phyloP scores from a whole-genome alignment of 768 basidiomycete genomes.

The Trametes coccinea region DNA sequence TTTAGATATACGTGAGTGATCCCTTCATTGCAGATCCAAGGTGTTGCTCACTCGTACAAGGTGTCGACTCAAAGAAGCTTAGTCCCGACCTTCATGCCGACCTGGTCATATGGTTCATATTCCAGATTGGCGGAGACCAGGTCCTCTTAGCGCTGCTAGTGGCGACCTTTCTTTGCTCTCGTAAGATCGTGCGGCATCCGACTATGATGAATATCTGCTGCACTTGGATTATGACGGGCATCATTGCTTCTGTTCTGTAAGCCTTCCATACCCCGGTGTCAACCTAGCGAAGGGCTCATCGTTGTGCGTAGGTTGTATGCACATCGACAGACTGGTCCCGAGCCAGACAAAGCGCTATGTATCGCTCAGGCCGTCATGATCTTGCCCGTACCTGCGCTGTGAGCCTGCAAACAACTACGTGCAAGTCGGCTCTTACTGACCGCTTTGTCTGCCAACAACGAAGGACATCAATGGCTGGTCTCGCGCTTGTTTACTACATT shows the following conservation, averaged over 20 bases:
- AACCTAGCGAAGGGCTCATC: neutral
- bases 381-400: conserved; percentile 26
- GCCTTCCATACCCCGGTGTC: conserved; percentile 16
- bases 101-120: conserved; percentile 43
- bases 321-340: conserved; percentile 35
- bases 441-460: too few species aligned
- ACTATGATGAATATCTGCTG: conserved; percentile 48
- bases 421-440: too few species aligned
- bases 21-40: too few species aligned
- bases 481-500: conserved; percentile 18
- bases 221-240: conserved; percentile 48
- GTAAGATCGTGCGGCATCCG: conserved; percentile 39
- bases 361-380: conserved; percentile 46
- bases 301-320: conserved; percentile 38
- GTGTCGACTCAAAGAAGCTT: conserved; percentile 28
- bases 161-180: conserved; percentile 45
- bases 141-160: conserved; percentile 46
- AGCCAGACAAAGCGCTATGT: conserved; percentile 42
- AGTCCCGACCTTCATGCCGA: conserved; percentile 30
- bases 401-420: neutral
- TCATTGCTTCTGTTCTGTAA: conserved; percentile 46
- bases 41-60: conserved; percentile 10
- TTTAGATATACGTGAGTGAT: too few species aligned
- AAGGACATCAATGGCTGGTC: conserved; percentile 19
- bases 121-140: conserved; percentile 48